phyloP scores from a whole-genome alignment of 139 green algal genomes.

The Coelastrella sp. region DNA sequence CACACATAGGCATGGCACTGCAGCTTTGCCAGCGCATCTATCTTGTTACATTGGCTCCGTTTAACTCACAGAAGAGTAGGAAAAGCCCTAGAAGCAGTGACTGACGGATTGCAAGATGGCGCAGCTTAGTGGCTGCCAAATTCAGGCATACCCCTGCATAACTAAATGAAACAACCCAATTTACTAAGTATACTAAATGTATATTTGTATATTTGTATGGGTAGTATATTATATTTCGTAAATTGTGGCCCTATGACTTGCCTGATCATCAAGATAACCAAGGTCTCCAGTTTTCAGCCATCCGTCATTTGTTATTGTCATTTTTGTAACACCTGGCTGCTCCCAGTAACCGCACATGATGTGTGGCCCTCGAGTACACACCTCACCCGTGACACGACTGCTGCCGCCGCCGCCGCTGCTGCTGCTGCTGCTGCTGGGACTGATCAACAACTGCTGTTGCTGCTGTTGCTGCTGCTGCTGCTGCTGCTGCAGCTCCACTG shows the following conservation, averaged over 20 bases:
- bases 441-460: background rate
- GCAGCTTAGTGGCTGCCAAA: too few species aligned
- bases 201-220: too few species aligned
- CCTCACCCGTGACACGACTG: slow-evolving; percentile 16
- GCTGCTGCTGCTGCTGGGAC: background rate
- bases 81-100: too few species aligned
- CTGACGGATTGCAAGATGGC: too few species aligned
- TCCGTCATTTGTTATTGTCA: slow-evolving; percentile 50
- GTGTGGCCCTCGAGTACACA: background rate
- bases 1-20: too few species aligned
- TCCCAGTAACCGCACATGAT: slow-evolving; percentile 16
- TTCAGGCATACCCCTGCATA: too few species aligned
- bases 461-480: slow-evolving; percentile 5
- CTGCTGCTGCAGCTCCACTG: background rate
- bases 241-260: background rate
- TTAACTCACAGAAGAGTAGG: too few species aligned
- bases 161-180: too few species aligned
- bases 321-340: background rate
- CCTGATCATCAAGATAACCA: slow-evolving; percentile 59
- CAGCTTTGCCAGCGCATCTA: too few species aligned
- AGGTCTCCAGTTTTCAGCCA: slow-evolving; percentile 92
- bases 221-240: too few species aligned
- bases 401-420: background rate
- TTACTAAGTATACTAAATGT: too few species aligned
- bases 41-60: too few species aligned